Evolutionary conservation across 2,329 filamentous ascomycete species (phyloP), one percentile per base, ranked within the genome.

Genomic region (Herpotrichia juniperi): DNA sequence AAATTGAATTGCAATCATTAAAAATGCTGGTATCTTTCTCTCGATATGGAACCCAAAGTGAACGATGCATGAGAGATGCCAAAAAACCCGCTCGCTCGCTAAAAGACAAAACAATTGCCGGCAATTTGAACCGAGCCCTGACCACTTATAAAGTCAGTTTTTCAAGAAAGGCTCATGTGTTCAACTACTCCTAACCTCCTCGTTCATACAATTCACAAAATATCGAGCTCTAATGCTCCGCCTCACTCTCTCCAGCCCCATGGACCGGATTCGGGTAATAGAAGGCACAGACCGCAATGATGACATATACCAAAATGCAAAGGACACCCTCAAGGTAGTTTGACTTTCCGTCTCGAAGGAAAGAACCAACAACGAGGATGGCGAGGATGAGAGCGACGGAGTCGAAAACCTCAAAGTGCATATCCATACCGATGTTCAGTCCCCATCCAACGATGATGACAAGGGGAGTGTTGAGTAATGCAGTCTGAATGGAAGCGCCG

Each of bases 321-420:
- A 97, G 81, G 21, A 86, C 83, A 2, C 93, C 93, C 72, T 97
- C 93, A 4, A 97, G 82, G 67, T 96, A 97, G 68, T 96, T 96
- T 55, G 87, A 91, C 79, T 94, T 93, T 60, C 90, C 87, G 68
- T 97, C 93, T 44, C 91, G 82, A 48, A 97, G 76, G 75, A 96
- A 96, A 56, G 91, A 90, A 1, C 92, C 91, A 2, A 96, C 90
- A 0, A 92, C 91, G 35, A 97, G 79, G 63, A 96, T 93, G 24
- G 90, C 85, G 21, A 97, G 81, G 50, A 97, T 85, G 8, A 97
- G 79, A 57, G 96, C 82, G 50, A 89, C 83, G 17, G 96, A 83
- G 76, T 96, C 91, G 78, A 96, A 96, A 12, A 92, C 81, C 62
- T 94, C 89, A 69, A 96, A 96, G 68, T 91, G 87, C 46, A 96